Base-by-base conservation (phyloP, 148 eudicot species). In the Vaccinium corymbosum region DNA sequence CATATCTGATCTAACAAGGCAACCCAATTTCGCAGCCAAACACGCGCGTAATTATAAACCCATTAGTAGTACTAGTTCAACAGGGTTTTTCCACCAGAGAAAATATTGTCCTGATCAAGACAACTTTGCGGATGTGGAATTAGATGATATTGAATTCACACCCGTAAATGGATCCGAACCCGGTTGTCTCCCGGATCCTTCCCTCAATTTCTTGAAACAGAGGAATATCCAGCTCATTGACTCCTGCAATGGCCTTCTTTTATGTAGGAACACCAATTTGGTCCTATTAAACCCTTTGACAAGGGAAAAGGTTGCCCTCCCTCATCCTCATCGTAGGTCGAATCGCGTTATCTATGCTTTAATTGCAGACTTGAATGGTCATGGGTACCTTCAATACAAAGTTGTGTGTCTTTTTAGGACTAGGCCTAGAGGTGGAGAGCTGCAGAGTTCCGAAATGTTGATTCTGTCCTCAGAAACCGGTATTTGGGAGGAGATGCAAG, bases 181-280 rank as follows among this genome's bases (percentile, higher is more conserved):
- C 6, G 46, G 46, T 1, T 4, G 46, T 4, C 46, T 42, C 46
- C 46, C 46, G 6, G 46, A 42, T 42, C 46, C 46, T 42, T 42
- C 46, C 46, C 6, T 42, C 7, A 42, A 42, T 42, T 42, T 42
- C 46, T 53, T 53, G 57, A 53, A 53, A 14, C 64, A 56, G 22
- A 14, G 32, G 62, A 35, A 6, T 5, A 14, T 80, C 7, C 17
- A 4, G n/a, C 20, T 80, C 2, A 53, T 29, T 62, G 83, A 81
- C 11, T 81, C 76, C 22, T 81, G 76, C 59, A 81, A 81, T 49
- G 83, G 83, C 57, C 83, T 81, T 22, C 70, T 81, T 5, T 76
- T 81, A 42, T 81, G 38, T 35, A 35, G 38, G 38, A 35, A 35
- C 38, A 35, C 38, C 38, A 35, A 35, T 35, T 35, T 35, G 38